Evolutionary conservation across 208 protist genomes (phyloP).

Genomic region (Spongospora subterranea): DNA sequence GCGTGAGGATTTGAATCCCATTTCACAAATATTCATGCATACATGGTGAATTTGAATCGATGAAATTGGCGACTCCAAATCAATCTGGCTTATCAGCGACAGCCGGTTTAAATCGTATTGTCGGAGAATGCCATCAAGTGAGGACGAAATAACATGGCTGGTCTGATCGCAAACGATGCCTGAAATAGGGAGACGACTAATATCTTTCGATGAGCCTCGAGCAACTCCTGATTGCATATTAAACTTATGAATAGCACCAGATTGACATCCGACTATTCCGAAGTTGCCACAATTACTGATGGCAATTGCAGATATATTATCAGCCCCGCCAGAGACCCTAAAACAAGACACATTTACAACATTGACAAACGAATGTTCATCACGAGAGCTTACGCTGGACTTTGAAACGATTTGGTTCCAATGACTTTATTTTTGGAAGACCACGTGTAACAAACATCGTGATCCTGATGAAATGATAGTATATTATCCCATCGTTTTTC

Average conservation of each 20-base stretch:
- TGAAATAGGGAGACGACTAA: neutral
- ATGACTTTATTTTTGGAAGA: neutral
- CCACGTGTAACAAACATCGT: neutral
- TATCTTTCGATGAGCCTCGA: neutral
- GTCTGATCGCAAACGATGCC: neutral
- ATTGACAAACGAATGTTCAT: neutral
- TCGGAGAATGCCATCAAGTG: neutral
- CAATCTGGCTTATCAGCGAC: neutral
- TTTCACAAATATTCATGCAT: too few species aligned
- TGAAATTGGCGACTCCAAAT: neutral
- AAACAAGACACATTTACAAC: neutral
- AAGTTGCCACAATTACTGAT: constrained; percentile 38
- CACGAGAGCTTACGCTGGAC: neutral
- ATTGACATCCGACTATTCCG: neutral
- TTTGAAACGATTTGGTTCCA: neutral
- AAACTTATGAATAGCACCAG: constrained; percentile 28
- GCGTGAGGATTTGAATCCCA: too few species aligned
- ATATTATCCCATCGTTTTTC: constrained; percentile 43
- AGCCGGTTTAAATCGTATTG: neutral
- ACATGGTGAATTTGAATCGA: neutral
- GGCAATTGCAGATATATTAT: neutral
- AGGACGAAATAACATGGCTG: neutral
- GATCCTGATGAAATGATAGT: constrained; percentile 6
- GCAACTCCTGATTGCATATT: constrained; percentile 37
- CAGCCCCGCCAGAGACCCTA: neutral